Evolutionary conservation across 768 basidiomycete genomes (phyloP).

Genomic region (Tricholoma terreum): DNA sequence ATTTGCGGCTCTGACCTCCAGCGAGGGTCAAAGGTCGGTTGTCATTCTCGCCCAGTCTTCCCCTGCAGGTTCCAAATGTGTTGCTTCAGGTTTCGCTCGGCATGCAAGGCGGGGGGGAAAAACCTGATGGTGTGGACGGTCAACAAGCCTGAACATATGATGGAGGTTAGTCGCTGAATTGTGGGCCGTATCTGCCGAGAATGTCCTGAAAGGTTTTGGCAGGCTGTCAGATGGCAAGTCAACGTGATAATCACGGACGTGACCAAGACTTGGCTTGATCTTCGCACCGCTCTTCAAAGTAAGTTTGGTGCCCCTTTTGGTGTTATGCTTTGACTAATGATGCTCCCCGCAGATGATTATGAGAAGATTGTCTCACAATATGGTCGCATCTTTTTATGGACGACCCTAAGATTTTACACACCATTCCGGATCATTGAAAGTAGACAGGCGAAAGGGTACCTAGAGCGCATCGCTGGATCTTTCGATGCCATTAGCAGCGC

Average conservation of each 20-base stretch:
- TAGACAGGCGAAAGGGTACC: conserved; percentile 23
- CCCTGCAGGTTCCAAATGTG: conserved; percentile 1
- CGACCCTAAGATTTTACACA: conserved; percentile 56
- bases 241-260: conserved; percentile 78
- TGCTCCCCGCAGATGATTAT: conserved; percentile 51
- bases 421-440: conserved; percentile 38
- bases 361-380: conserved; percentile 60
- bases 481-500: conserved; percentile 33
- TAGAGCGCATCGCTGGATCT: conserved; percentile 55
- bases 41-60: conserved; percentile 7
- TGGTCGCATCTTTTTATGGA: conserved; percentile 74
- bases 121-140: conserved; percentile 95
- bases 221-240: conserved; percentile 80
- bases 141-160: conserved; percentile 85
- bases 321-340: background rate
- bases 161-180: conserved; percentile 57
- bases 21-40: conserved; percentile 70
- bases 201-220: conserved; percentile 3
- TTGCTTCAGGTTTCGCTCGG: conserved; percentile 63
- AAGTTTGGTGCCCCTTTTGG: conserved; percentile 16
- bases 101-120: conserved; percentile 80
- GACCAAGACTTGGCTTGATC: conserved; percentile 63
- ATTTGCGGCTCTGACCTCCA: conserved; percentile 67
- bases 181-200: background rate
- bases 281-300: conserved; percentile 60